Percentiles rank a stretch among this genome's conserved stretches.
Evolutionary conservation across 2,329 filamentous ascomycete species (phyloP).

Genomic region (Amphichorda felina): DNA sequence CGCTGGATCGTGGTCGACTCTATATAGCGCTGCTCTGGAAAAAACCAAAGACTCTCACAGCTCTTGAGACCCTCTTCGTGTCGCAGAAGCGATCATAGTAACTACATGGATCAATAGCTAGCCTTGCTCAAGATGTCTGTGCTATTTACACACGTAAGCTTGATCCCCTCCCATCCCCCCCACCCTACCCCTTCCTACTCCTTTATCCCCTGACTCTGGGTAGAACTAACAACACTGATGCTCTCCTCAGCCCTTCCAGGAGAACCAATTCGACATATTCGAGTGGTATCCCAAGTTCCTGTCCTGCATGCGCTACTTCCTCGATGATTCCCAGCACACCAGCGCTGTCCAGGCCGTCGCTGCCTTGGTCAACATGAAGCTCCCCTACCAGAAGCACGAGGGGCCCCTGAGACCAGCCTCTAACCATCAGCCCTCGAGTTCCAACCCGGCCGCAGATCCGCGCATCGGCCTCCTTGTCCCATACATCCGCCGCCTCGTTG

Average conservation of each 20-base stretch:
- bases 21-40: too few species aligned
- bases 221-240: conserved; percentile 3
- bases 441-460: conserved; percentile 21
- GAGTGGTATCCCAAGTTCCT: conserved; percentile 90
- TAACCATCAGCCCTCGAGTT: too few species aligned
- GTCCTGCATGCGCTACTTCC: conserved; percentile 80
- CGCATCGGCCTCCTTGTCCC: conserved; percentile 55
- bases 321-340: conserved; percentile 82
- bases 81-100: too few species aligned
- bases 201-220: not conserved
- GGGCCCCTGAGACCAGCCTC: too few species aligned
- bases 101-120: too few species aligned
- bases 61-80: too few species aligned
- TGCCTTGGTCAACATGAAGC: conserved; percentile 80
- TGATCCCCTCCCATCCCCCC: not conserved
- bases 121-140: conserved; percentile 8
- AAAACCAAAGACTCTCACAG: too few species aligned
- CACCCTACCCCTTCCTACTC: not conserved
- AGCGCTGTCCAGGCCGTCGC: conserved; percentile 76
- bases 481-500: conserved; percentile 81
- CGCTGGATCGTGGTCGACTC: too few species aligned
- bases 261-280: conserved; percentile 62
- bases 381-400: conserved; percentile 63
- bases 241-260: conserved; percentile 28
- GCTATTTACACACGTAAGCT: conserved; percentile 10